Base-by-base conservation (phyloP, 2,329 filamentous ascomycete genomes). In the Venturia effusa region DNA sequence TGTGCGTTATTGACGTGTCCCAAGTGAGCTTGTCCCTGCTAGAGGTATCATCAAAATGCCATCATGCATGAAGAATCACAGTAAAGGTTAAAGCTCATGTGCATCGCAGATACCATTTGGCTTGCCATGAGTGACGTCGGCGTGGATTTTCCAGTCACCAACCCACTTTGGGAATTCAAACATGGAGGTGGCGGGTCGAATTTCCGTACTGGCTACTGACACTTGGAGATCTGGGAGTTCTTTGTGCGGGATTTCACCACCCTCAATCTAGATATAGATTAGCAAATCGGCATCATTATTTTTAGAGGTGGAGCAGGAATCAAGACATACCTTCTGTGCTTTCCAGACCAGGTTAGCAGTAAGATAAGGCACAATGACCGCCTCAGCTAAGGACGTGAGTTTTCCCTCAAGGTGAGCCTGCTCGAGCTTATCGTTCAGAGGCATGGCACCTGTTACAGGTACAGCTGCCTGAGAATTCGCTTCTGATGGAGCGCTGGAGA, bases 351-450 rank as follows among this genome's bases (percentile, higher is more conserved):
- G 66, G 57, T 74, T 73, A 24, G 68, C 61, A 27, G 57, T 59
- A 55, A 76, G 66, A 62, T 74, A 75, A 4, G 64, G 59, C 61
- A 69, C 67, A 11, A 75, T 73, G 10, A 65, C 64, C 0, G 37
- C 64, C 10, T 67, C 61, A 11, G 69, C 64, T 67, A 74, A 69
- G 32, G 66, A 57, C 4, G 22, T 24, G 59, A 82, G 64, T n/a
- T 75, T 68, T 2, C 72, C 74, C 11, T 59, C 64, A 34, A 69
- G 62, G 7, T 73, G 67, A 27, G 74, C 73, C 1, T 71, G 70
- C 11, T 77, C 68, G 17, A 83, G 68, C 6, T 72, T 72, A 11
- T 71, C 72, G 0, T 78, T 82, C 32, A 83, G 65, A 2, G 79
- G 78, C 8, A 83, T 72, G 0, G 75, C 73, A 1, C 76, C 79